Evolutionary conservation across 2,329 filamentous ascomycete species (phyloP).

Genomic region (Colletotrichum sp.): DNA sequence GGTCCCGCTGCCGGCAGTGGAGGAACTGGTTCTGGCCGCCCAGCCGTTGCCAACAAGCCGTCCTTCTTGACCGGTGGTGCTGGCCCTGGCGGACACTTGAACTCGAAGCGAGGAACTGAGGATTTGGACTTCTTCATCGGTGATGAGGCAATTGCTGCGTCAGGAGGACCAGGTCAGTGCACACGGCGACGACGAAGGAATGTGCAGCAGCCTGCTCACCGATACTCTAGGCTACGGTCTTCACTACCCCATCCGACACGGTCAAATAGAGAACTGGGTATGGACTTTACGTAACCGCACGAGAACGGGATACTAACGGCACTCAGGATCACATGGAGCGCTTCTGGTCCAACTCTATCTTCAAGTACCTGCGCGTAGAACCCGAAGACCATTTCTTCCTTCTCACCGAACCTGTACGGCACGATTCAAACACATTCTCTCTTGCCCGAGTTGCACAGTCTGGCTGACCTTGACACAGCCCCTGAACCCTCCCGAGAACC

Average conservation of each 20-base stretch:
- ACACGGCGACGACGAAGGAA: neutral
- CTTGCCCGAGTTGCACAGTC: neutral
- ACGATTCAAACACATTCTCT: neutral
- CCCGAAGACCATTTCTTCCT: slow-evolving; percentile 99
- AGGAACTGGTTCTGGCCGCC: slow-evolving; percentile 84
- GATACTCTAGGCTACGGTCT: slow-evolving; percentile 78
- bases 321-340: slow-evolving; percentile 95
- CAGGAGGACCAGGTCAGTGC: slow-evolving; percentile 76
- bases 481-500: slow-evolving; percentile 97
- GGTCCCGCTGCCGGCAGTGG: slow-evolving; percentile 72
- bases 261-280: slow-evolving; percentile 99
- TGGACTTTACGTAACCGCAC: slow-evolving; percentile 25
- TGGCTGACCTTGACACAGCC: slow-evolving; percentile 60
- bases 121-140: slow-evolving; percentile 99
- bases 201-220: slow-evolving; percentile 25
- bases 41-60: slow-evolving; percentile 91
- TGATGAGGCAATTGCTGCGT: slow-evolving; percentile 88
- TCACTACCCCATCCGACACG: slow-evolving; percentile 97
- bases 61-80: slow-evolving; percentile 93
- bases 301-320: slow-evolving; percentile 29
- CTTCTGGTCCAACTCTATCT: slow-evolving; percentile 99
- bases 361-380: slow-evolving; percentile 98
- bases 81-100: slow-evolving; percentile 81
- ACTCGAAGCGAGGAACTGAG: slow-evolving; percentile 92
- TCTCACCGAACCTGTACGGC: slow-evolving; percentile 88